Conservation (phyloP, 2,329 filamentous ascomycete genomes). For the Pestalotiopsis sp. region DNA sequence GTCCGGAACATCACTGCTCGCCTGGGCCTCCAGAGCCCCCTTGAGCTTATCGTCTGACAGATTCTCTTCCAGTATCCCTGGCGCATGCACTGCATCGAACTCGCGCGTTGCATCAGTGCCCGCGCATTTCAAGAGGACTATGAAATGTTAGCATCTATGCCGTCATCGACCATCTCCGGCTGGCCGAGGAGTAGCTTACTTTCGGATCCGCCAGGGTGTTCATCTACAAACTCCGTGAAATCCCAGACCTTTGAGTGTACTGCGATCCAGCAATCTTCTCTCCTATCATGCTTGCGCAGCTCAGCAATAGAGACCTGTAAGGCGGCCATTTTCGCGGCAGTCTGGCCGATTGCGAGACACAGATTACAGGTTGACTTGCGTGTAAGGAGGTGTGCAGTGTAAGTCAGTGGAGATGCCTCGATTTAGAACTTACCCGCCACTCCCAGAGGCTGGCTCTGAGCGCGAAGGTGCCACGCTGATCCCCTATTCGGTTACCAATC, state of each 20-base stretch:
- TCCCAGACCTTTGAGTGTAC: constrained; percentile 15
- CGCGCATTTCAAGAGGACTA: constrained; percentile 12
- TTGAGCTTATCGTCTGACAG: constrained; percentile 13
- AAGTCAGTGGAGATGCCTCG: neutral
- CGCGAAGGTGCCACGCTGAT: neutral
- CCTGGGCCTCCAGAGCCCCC: constrained; percentile 7
- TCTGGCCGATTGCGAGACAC: neutral
- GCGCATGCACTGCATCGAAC: constrained; percentile 13
- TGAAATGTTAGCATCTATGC: neutral
- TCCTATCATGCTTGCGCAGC: constrained; percentile 10
- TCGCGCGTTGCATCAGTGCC: constrained; percentile 11
- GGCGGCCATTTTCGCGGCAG: neutral
- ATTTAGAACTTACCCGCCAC: neutral
- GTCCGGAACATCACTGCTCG: constrained; percentile 10
- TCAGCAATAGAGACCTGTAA: constrained; percentile 10
- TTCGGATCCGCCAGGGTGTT: constrained; percentile 13
- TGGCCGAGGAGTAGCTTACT: constrained; percentile 9
- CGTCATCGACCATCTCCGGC: neutral
- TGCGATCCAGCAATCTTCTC: constrained; percentile 14
- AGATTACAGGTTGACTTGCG: neutral
- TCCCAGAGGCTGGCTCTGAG: neutral
- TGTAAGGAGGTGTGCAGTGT: neutral
- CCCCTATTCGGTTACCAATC: neutral
- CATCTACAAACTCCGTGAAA: constrained; percentile 14
- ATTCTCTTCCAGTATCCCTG: constrained; percentile 13